These are phyloP conservation scores for Pistacia integerrima DNA, from an alignment of 345 rosid species.

Conservation along the genomic window DNA sequence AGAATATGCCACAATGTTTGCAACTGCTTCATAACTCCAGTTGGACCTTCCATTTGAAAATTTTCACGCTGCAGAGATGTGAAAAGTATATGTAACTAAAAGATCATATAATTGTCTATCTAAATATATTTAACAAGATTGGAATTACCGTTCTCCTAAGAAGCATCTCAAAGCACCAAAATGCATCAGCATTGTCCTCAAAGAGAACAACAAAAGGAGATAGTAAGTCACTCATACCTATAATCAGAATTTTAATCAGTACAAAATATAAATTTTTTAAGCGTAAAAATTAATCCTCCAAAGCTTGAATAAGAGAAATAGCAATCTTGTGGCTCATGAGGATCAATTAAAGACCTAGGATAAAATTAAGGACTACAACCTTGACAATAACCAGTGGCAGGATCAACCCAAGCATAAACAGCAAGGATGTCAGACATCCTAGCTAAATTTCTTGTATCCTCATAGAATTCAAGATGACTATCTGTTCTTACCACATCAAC, in stretches of 20 bases:
- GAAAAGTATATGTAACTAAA: slow-evolving; percentile 27
- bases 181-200: slow-evolving; percentile 93
- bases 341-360: neutral
- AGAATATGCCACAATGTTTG: slow-evolving; percentile 81
- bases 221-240: slow-evolving; percentile 95
- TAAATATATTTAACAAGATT: slow-evolving; percentile 15
- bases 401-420: slow-evolving; percentile 97
- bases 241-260: slow-evolving; percentile 31
- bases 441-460: slow-evolving; percentile 77
- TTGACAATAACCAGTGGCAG: slow-evolving; percentile 96
- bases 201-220: slow-evolving; percentile 91
- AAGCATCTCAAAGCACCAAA: slow-evolving; percentile 99
- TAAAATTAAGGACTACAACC: slow-evolving; percentile 42
- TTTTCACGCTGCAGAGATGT: slow-evolving; percentile 64
- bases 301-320: slow-evolving; percentile 1
- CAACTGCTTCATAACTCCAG: slow-evolving; percentile 90
- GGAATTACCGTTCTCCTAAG: slow-evolving; percentile 81
- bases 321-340: neutral
- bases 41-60: slow-evolving; percentile 92
- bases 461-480: slow-evolving; percentile 89
- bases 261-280: slow-evolving; percentile 13
- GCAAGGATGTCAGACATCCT: slow-evolving; percentile 97
- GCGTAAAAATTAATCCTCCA: slow-evolving; percentile 5
- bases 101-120: slow-evolving; percentile 17
- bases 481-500: slow-evolving; percentile 97